phyloP scores from a whole-genome alignment of 345 rosid genomes.

The Eucalyptus curtisii region DNA sequence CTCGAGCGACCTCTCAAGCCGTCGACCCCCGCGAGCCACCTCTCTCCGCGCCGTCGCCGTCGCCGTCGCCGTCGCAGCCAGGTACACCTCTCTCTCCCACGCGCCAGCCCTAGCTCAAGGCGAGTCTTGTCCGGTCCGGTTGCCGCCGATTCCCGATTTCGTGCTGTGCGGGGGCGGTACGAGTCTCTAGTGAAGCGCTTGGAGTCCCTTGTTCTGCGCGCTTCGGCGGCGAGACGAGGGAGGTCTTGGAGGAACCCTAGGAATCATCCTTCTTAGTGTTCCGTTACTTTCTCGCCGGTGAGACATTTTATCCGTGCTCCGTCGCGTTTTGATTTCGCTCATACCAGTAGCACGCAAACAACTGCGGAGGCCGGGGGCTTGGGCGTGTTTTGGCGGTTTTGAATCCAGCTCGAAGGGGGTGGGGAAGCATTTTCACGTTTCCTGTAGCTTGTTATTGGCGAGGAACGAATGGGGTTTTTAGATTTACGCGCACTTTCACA shows the following conservation, averaged over 20 bases:
- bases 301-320: neutral
- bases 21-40: neutral
- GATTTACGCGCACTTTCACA: neutral
- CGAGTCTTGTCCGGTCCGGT: neutral
- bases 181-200: neutral
- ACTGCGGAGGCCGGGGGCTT: neutral
- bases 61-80: neutral
- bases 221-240: neutral
- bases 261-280: neutral
- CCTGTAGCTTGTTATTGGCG: neutral
- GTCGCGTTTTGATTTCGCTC: neutral
- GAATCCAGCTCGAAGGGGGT: neutral
- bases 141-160: neutral
- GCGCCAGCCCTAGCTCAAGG: neutral
- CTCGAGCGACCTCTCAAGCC: neutral
- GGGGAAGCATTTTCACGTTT: neutral
- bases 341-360: neutral
- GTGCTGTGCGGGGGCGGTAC: conserved; percentile 20
- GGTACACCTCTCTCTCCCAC: neutral
- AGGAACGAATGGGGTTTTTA: neutral
- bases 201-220: neutral
- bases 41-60: neutral
- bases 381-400: neutral
- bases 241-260: neutral
- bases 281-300: neutral